Base-by-base conservation (phyloP, 352 stramenopile genomes). In the Globisporangium camurandrum region DNA sequence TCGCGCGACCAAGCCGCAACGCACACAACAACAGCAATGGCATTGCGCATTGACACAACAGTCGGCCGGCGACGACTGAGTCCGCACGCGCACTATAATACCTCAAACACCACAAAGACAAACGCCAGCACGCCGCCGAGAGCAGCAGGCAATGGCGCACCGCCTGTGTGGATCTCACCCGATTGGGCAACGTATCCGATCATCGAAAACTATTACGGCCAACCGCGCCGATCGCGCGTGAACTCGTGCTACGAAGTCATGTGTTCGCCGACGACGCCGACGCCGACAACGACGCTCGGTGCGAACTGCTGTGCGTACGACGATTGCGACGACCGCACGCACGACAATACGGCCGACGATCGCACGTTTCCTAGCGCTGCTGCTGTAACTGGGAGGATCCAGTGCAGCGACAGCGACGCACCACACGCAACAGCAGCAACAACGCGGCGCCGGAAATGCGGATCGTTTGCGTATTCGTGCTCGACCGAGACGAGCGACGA, bases 171-270 rank as follows among this genome's bases (percentile, higher is more conserved):
- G 82, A 74, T 78, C 51, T 65, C 67, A 8, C 74, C 79, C 2
- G 75, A 88, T 53, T 93, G 82, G 82, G 59, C 66, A 1, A 48
- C 71, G 44, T 69, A 93, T 49, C 82, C 82, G 4, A 66, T 93
- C 30, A 84, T 91, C 39, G 79, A 91, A 56, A 83, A 73, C 51
- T 93, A 81, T 52, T 91, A 93, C 58, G 77, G 75, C 41, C 61
- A 73, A 34, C 49, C 69, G 17, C 57, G 58, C 9, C 64, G 65
- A 27, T 47, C 63, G 23, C 69, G 79, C 41, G 65, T 67, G 19
- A 88, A 74, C 56, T 90, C 77, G n/a, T 90, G 88, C 51, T 75
- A 81, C 46, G 82, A 93, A 41, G 75, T 89, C 11, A 88, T 93
- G 73, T 77, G 71, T 44, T 93, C 82, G 4, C 82, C 82, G n/a